Conservation (phyloP, 192 early-diverging fungal genomes). For the Dissophora ornata region DNA sequence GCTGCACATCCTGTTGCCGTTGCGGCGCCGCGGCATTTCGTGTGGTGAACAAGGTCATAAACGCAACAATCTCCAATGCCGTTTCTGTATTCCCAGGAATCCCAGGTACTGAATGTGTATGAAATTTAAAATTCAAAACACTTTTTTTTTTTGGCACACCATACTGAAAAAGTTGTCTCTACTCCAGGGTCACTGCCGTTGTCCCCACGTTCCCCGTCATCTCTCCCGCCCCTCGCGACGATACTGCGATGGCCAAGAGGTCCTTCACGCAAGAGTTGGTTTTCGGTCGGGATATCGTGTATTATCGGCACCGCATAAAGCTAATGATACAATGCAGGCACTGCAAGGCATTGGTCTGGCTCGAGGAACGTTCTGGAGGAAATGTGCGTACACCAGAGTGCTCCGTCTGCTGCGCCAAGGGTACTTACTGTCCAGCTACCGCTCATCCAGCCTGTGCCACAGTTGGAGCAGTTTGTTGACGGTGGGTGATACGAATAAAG, state of each 20-base stretch:
- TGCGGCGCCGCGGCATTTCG: too few relatives aligned
- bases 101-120: too few relatives aligned
- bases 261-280: conserved; percentile 11
- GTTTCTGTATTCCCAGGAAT: too few relatives aligned
- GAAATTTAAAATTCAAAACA: too few relatives aligned
- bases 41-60: too few relatives aligned
- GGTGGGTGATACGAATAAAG: background rate
- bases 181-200: too few relatives aligned
- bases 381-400: background rate
- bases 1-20: too few relatives aligned
- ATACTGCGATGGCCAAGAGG: too few relatives aligned
- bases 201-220: background rate
- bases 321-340: conserved; percentile 4
- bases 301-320: background rate
- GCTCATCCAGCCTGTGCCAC: background rate
- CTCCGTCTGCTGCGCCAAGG: conserved; percentile 30
- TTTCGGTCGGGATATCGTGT: conserved; percentile 5
- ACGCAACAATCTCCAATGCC: too few relatives aligned
- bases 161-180: too few relatives aligned
- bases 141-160: too few relatives aligned
- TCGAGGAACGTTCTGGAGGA: background rate
- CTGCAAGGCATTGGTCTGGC: conserved; percentile 19
- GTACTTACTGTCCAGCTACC: background rate
- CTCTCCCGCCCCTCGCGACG: conserved; percentile 12
- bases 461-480: background rate